Evolutionary conservation across 768 basidiomycete genomes (phyloP).

Genomic region (Boletus huronensis): DNA sequence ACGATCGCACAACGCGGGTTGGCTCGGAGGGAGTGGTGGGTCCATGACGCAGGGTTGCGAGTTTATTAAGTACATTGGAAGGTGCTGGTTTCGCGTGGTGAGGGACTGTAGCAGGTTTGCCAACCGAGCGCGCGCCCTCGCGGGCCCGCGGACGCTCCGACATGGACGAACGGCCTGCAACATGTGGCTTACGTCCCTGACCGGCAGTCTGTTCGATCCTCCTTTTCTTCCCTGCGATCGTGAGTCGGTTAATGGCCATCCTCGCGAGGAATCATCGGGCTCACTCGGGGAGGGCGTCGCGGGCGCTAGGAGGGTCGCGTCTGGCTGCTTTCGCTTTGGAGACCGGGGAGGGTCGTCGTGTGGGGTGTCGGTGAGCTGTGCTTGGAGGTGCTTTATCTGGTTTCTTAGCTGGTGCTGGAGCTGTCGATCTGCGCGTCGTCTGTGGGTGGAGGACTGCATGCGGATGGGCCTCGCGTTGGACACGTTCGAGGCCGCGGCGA

Average conservation of each 20-base stretch:
- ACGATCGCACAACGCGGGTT: slow-evolving; percentile 30
- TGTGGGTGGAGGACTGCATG: slow-evolving; percentile 57
- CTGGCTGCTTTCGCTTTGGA: slow-evolving; percentile 47
- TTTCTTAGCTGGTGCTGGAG: slow-evolving; percentile 48
- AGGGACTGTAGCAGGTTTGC: neutral
- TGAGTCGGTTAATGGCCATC: neutral
- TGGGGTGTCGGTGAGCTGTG: slow-evolving; percentile 46
- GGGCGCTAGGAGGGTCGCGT: slow-evolving; percentile 41
- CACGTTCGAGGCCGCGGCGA: slow-evolving; percentile 18
- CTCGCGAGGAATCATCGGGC: slow-evolving; percentile 15
- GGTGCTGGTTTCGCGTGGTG: slow-evolving; percentile 38
- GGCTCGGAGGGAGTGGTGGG: slow-evolving; percentile 17
- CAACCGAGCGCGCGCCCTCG: slow-evolving; percentile 8
- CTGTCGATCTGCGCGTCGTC: slow-evolving; percentile 35
- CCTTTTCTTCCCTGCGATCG: slow-evolving; percentile 38
- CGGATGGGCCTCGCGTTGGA: slow-evolving; percentile 5
- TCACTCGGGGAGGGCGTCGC: slow-evolving; percentile 66
- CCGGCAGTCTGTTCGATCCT: slow-evolving; percentile 36
- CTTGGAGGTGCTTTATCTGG: slow-evolving; percentile 55
- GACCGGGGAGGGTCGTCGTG: slow-evolving; percentile 28
- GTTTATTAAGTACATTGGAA: slow-evolving; percentile 51
- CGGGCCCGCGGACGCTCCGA: slow-evolving; percentile 15
- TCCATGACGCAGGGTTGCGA: slow-evolving; percentile 37
- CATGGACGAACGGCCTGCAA: slow-evolving; percentile 4
- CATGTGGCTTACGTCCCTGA: slow-evolving; percentile 20